Conservation (phyloP, 495 filamentous ascomycete genomes). For the Penicillium canariense region DNA sequence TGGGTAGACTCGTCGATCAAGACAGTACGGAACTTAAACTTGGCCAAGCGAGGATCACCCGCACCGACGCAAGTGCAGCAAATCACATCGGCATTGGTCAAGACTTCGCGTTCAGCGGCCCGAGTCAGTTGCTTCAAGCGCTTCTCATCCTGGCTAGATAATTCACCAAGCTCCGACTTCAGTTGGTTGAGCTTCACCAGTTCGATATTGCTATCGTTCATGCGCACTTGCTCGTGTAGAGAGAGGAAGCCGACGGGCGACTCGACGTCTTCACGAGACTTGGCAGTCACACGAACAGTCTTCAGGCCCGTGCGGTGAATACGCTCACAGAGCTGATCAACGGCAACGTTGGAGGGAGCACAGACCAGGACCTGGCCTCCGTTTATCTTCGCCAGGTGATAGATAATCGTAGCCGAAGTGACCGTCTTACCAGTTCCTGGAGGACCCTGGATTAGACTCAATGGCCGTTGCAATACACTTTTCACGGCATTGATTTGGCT, state of each 20-base stretch:
- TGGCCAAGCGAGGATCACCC: slow-evolving; percentile 89
- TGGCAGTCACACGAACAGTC: slow-evolving; percentile 96
- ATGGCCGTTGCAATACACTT: slow-evolving; percentile 85
- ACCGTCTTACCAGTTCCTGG: slow-evolving; percentile 98
- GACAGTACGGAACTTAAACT: slow-evolving; percentile 97
- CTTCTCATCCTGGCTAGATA: slow-evolving; percentile 97
- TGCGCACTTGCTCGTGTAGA: slow-evolving; percentile 92
- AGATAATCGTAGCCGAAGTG: slow-evolving; percentile 98
- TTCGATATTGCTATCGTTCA: slow-evolving; percentile 95
- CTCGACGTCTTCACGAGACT: slow-evolving; percentile 97
- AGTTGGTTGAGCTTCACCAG: slow-evolving; percentile 87
- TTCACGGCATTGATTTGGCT: slow-evolving; percentile 97
- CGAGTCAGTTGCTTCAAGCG: slow-evolving; percentile 94
- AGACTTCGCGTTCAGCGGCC: slow-evolving; percentile 89
- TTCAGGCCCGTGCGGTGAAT: slow-evolving; percentile 94
- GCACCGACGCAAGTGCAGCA: slow-evolving; percentile 99
- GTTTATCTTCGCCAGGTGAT: slow-evolving; percentile 93
- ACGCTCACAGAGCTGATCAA: slow-evolving; percentile 97
- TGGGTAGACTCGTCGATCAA: slow-evolving; percentile 98
- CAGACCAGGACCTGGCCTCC: slow-evolving; percentile 94
- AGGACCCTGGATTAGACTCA: slow-evolving; percentile 95
- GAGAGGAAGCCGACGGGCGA: slow-evolving; percentile 93
- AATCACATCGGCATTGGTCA: slow-evolving; percentile 95
- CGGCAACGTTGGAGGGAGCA: slow-evolving; percentile 96
- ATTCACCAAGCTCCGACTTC: slow-evolving; percentile 86